A percentile compares a stretch with the other conserved stretches of the same genome.
phyloP scores from a whole-genome alignment of 202 grass and related monocot genomes.

The Carex arenaria region DNA sequence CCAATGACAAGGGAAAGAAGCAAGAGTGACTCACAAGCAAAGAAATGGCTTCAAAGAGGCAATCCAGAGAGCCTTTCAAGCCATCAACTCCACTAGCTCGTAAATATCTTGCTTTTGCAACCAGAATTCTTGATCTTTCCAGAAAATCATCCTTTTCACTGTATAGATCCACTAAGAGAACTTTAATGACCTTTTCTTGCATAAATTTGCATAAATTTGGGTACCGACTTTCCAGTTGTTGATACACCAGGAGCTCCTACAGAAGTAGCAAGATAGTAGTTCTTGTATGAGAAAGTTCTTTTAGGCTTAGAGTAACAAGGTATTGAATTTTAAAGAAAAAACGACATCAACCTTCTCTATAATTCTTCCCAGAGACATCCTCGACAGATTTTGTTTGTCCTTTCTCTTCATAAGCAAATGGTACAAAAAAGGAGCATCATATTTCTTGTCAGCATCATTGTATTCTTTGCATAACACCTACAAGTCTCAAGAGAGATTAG shows the following conservation, averaged over 20 bases:
- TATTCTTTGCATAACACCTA: slow-evolving; percentile 48
- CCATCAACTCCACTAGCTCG: slow-evolving; percentile 51
- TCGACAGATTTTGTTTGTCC: slow-evolving; percentile 27
- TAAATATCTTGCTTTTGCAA: slow-evolving; percentile 52
- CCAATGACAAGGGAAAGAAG: background rate
- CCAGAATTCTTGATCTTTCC: slow-evolving; percentile 57
- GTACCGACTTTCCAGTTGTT: slow-evolving; percentile 33
- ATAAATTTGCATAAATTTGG: slow-evolving; percentile 39
- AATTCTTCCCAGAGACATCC: slow-evolving; percentile 45
- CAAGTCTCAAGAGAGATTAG: slow-evolving; percentile 17
- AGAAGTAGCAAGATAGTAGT: slow-evolving; percentile 8
- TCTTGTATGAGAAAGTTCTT: background rate
- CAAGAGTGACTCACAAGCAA: slow-evolving; percentile 60
- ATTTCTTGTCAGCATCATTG: slow-evolving; percentile 22
- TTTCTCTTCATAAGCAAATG: slow-evolving; percentile 27
- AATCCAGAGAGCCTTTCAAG: slow-evolving; percentile 49
- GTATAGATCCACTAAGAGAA: slow-evolving; percentile 71
- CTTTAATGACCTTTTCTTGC: slow-evolving; percentile 52
- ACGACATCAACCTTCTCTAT: slow-evolving; percentile 56
- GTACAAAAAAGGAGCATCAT: slow-evolving; percentile 61
- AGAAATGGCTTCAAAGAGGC: slow-evolving; percentile 67
- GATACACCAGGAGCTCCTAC: slow-evolving; percentile 62
- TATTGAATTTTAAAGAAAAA: slow-evolving; percentile 25
- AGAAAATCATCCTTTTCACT: slow-evolving; percentile 37
- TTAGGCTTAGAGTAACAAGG: background rate